Percentiles rank a stretch among this genome's conserved stretches.
Conservation (phyloP, 768 basidiomycete genomes). For the Hebeloma cylindrosporum region DNA sequence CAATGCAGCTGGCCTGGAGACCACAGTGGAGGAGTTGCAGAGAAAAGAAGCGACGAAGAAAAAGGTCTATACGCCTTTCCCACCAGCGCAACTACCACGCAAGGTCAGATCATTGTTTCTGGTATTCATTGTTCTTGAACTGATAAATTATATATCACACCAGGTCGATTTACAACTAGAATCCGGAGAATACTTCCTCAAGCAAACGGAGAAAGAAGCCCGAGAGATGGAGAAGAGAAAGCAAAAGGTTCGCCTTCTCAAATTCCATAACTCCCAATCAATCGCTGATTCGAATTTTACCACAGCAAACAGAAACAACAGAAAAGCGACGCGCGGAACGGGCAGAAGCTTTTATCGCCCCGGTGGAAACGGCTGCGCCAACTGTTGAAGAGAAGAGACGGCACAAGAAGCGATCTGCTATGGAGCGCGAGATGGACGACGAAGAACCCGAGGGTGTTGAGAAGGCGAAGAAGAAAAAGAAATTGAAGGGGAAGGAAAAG, state of each 20-base stretch:
- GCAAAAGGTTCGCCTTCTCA: slow-evolving; percentile 62
- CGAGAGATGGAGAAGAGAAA: slow-evolving; percentile 69
- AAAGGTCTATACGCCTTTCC: slow-evolving; percentile 98
- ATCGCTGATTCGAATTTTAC: slow-evolving; percentile 4
- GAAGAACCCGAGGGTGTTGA: slow-evolving; percentile 34
- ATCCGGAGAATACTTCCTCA: slow-evolving; percentile 98
- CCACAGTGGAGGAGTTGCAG: slow-evolving; percentile 30
- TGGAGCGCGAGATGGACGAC: slow-evolving; percentile 37
- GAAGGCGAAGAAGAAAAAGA: slow-evolving; percentile 35
- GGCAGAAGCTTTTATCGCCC: slow-evolving; percentile 86
- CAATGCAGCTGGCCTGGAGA: slow-evolving; percentile 61
- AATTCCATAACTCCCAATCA: neutral
- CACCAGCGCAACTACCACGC: slow-evolving; percentile 88
- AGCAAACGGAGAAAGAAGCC: slow-evolving; percentile 80
- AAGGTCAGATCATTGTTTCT: slow-evolving; percentile 58
- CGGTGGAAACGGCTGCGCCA: slow-evolving; percentile 70
- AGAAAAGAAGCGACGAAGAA: slow-evolving; percentile 56
- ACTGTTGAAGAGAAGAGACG: slow-evolving; percentile 75
- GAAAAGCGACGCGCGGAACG: slow-evolving; percentile 75
- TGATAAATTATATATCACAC: neutral
- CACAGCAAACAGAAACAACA: slow-evolving; percentile 76
- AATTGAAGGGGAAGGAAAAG: slow-evolving; percentile 29
- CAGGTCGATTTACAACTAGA: slow-evolving; percentile 93
- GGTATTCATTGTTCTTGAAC: neutral
- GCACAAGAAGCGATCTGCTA: slow-evolving; percentile 47